Percentiles rank a stretch among this genome's conserved stretches.
phyloP scores from a whole-genome alignment of 169 alveolate genomes.

The Plasmodium sp. region DNA sequence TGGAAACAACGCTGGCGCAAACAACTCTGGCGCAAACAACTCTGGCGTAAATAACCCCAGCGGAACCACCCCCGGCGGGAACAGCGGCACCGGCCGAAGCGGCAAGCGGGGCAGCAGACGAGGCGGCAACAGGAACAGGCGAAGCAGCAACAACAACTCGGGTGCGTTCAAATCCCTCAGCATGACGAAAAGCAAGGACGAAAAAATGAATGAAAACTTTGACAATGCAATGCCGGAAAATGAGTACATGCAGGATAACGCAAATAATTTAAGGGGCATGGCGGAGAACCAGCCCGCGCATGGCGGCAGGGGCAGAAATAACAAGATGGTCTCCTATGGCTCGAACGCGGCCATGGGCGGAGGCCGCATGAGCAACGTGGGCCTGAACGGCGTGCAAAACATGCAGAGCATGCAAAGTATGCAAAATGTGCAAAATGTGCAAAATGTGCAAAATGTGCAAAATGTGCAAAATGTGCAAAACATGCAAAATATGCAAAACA shows the following conservation, averaged over 20 bases:
- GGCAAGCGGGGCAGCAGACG: neutral
- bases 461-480: neutral
- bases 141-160: conserved; percentile 6
- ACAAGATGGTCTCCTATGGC: neutral
- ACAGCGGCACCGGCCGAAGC: neutral
- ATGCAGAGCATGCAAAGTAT: neutral
- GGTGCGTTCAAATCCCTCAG: conserved; percentile 3
- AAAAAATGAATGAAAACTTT: conserved; percentile 14
- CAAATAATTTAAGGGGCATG: conserved; percentile 10
- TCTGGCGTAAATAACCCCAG: neutral
- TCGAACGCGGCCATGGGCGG: neutral
- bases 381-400: neutral
- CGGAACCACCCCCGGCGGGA: neutral
- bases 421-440: neutral
- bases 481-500: neutral
- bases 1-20: neutral
- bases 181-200: conserved; percentile 19
- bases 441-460: neutral
- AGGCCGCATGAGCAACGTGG: neutral
- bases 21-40: neutral
- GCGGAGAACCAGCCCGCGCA: neutral
- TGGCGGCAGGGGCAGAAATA: neutral
- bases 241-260: conserved; percentile 2
- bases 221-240: neutral
- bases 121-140: conserved; percentile 2